A percentile compares a stretch with the other conserved stretches of the same genome.
phyloP scores from a whole-genome alignment of 179 eudicot species.

The Silene noctiflora region DNA sequence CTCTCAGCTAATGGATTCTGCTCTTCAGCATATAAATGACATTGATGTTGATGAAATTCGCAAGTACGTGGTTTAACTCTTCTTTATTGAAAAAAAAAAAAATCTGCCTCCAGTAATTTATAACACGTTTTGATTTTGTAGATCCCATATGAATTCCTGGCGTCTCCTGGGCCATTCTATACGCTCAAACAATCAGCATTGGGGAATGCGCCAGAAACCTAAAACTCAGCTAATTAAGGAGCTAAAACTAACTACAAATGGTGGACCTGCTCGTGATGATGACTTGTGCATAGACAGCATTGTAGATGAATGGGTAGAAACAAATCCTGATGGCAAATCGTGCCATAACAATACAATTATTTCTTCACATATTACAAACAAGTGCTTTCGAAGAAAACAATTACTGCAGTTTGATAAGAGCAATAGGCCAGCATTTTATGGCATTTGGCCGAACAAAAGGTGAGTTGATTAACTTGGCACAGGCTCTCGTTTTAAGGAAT shows the following conservation, averaged over 20 bases:
- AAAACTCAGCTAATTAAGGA: slow-evolving; percentile 65
- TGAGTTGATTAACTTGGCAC: slow-evolving; percentile 20
- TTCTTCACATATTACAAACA: slow-evolving; percentile 31
- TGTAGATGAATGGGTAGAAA: slow-evolving; percentile 56
- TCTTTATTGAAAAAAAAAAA: not conserved
- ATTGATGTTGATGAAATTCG: slow-evolving; percentile 44
- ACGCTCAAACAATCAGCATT: slow-evolving; percentile 46
- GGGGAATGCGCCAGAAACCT: slow-evolving; percentile 74
- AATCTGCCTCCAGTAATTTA: slow-evolving; percentile 4
- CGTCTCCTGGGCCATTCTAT: slow-evolving; percentile 47
- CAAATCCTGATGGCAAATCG: slow-evolving; percentile 30
- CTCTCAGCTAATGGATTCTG: slow-evolving; percentile 58
- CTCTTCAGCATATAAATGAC: slow-evolving; percentile 44
- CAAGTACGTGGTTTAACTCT: slow-evolving; percentile 42
- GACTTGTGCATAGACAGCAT: slow-evolving; percentile 45
- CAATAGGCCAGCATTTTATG: slow-evolving; percentile 90
- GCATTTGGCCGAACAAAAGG: slow-evolving; percentile 87
- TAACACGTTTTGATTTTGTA: slow-evolving; percentile 33
- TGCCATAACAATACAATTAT: slow-evolving; percentile 31
- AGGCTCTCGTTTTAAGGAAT: not conserved
- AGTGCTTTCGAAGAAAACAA: slow-evolving; percentile 42
- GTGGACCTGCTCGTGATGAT: slow-evolving; percentile 44
- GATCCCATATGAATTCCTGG: slow-evolving; percentile 75
- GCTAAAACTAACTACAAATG: slow-evolving; percentile 53
- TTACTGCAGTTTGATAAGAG: slow-evolving; percentile 91